These are phyloP conservation scores for Lipomyces spencermartinsiae DNA, from an alignment of 805 yeast genomes.

Conservation along the genomic window DNA sequence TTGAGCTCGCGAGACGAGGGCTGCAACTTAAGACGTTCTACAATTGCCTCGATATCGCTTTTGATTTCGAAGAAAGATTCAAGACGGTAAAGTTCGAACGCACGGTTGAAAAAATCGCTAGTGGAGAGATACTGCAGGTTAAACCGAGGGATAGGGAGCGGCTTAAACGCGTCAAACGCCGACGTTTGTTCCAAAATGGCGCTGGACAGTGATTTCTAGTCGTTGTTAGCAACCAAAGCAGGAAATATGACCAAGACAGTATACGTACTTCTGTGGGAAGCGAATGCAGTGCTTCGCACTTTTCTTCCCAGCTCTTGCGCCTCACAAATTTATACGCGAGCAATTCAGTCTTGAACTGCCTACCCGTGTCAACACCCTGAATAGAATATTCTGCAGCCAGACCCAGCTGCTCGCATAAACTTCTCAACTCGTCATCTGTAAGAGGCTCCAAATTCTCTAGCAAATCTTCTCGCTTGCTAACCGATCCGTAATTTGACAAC, in stretches of 20 bases:
- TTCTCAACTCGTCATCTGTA: slow-evolving; percentile 34
- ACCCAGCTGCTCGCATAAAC: slow-evolving; percentile 27
- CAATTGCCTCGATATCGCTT: slow-evolving; percentile 38
- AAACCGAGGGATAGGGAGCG: slow-evolving; percentile 39
- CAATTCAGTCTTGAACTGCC: slow-evolving; percentile 33
- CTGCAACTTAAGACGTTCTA: slow-evolving; percentile 38
- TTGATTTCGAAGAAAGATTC: slow-evolving; percentile 40
- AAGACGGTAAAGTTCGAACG: slow-evolving; percentile 36
- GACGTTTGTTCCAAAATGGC: slow-evolving; percentile 20
- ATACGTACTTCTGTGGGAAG: slow-evolving; percentile 30
- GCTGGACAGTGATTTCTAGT: slow-evolving; percentile 16
- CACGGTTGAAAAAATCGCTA: slow-evolving; percentile 44
- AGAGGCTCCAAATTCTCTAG: slow-evolving; percentile 40
- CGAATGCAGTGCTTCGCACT: not conserved
- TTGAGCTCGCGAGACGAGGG: slow-evolving; percentile 17
- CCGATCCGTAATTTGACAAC: slow-evolving; percentile 41
- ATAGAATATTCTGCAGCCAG: slow-evolving; percentile 21
- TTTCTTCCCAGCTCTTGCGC: slow-evolving; percentile 13
- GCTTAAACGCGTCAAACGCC: slow-evolving; percentile 14
- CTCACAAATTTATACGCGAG: slow-evolving; percentile 35
- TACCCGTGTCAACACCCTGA: slow-evolving; percentile 13
- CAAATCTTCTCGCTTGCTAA: slow-evolving; percentile 37
- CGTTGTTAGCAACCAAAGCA: not conserved
- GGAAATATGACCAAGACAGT: not conserved
- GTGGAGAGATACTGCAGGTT: slow-evolving; percentile 44